A percentile compares a stretch with the other conserved stretches of the same genome.
Evolutionary conservation across 2,329 filamentous ascomycete genomes (phyloP).

Genomic region (Pezicula radicicola): DNA sequence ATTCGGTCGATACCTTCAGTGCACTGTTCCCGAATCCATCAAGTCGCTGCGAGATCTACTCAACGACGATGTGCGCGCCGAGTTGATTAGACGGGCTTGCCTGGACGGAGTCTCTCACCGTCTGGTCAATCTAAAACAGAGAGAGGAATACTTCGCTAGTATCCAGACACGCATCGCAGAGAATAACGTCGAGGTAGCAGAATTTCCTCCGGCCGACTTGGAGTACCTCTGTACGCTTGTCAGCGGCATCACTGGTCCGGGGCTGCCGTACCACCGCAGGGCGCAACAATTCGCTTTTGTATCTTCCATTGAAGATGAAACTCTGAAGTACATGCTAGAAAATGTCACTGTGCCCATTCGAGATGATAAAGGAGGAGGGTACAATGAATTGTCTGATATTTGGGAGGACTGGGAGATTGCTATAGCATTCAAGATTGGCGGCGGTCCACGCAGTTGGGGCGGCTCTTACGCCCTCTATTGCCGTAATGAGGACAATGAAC

Average conservation of each 20-base stretch:
- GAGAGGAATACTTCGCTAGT: conserved; percentile 7
- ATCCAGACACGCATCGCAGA: conserved; percentile 4
- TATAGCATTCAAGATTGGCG: conserved; percentile 7
- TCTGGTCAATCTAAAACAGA: conserved; percentile 6
- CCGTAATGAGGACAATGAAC: conserved; percentile 6
- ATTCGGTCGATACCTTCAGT: not conserved
- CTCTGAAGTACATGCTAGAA: conserved; percentile 1
- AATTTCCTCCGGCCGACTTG: too few species aligned
- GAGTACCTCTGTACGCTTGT: conserved; percentile 9
- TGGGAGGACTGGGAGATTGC: conserved; percentile 7
- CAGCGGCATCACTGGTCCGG: conserved; percentile 7
- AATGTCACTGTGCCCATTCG: conserved; percentile 4
- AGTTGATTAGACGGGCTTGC: conserved; percentile 1
- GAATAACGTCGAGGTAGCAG: too few species aligned
- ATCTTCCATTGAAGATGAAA: conserved; percentile 3
- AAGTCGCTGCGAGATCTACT: conserved; percentile 2
- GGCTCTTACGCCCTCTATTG: conserved; percentile 9
- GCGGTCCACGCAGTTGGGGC: conserved; percentile 5
- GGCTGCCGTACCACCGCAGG: not conserved
- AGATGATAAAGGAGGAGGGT: not conserved
- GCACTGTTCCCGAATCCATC: conserved; percentile 6
- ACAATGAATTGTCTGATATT: conserved; percentile 1
- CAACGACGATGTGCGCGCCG: conserved; percentile 5
- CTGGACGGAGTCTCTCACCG: conserved; percentile 4
- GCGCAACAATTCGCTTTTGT: conserved; percentile 5